Base-by-base conservation (phyloP, 2,329 filamentous ascomycete genomes). In the Fusarium equiseti region DNA sequence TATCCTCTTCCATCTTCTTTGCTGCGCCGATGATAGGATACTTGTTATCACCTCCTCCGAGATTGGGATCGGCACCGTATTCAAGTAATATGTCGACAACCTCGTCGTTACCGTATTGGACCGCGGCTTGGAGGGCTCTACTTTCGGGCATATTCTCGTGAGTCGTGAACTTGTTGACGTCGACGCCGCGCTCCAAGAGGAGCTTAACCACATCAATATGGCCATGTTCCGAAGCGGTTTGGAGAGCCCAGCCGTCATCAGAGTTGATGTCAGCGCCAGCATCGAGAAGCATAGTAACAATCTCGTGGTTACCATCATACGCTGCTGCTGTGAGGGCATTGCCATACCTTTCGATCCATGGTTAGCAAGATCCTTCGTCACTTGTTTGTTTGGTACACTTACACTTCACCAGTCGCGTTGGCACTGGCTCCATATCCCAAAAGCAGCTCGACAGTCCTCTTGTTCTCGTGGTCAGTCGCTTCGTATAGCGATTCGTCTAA, bases 51-150 rank as follows among this genome's bases (percentile, higher is more conserved):
- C 81, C 80, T 7, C 76, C 76, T 8, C 81, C 81, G 1, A 78
- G 68, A 57, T 83, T 77, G 1, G 81, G 80, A 59, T 83, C 71
- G 12, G 81, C 82, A 11, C 63, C 59, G 26, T 79, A 74, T 18
- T 81, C 75, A 11, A 83, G 77, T 6, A 84, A 66, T 4, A 83
- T 68, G 2, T 73, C 65, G 15, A 82, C 81, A 12, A 83, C 80
- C 5, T 81, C 78, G 0, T 53, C 61, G 32, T 77, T 73, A 5
- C 81, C 76, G 1, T 75, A 75, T 45, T 82, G 79, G 40, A 78
- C 79, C 0, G 82, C 82, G 0, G 75, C 81, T 55, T 84, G 82
- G 1, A 84, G 70, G 1, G 82, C 81, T 7, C 80, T 83, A 7
- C 79, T 78, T 2, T 74, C 70, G 1, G 61, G 40, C 57, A 82